A percentile compares a stretch with the other conserved stretches of the same genome.
Evolutionary conservation across 2,329 filamentous ascomycete genomes (phyloP).

Genomic region (Aureobasidium sp.): DNA sequence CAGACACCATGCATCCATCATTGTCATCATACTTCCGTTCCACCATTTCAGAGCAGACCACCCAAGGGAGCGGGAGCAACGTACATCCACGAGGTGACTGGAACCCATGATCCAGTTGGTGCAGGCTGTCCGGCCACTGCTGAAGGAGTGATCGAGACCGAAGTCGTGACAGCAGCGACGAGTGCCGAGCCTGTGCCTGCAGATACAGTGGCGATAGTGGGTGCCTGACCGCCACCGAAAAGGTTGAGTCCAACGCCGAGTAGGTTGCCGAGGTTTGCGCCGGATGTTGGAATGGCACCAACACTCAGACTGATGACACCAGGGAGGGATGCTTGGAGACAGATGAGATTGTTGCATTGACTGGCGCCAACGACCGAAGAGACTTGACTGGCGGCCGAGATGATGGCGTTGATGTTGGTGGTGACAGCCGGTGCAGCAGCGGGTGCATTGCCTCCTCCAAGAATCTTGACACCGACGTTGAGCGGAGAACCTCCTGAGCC

Average conservation of each 20-base stretch:
- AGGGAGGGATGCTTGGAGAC: conserved; percentile 10
- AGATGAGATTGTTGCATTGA: conserved; percentile 7
- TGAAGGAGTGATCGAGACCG: background rate
- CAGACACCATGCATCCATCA: background rate
- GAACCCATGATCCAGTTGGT: conserved; percentile 1
- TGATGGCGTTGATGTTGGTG: conserved; percentile 1
- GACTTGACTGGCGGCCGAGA: conserved; percentile 8
- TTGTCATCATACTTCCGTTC: background rate
- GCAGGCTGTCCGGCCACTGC: background rate
- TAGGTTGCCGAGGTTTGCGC: conserved; percentile 14
- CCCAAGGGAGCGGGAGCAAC: background rate
- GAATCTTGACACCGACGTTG: conserved; percentile 7
- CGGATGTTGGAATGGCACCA: conserved; percentile 6
- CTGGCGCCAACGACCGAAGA: background rate
- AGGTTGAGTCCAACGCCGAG: conserved; percentile 13
- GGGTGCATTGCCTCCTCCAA: conserved; percentile 10
- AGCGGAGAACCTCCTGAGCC: background rate
- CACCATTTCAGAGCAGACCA: background rate
- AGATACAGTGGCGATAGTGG: conserved; percentile 1
- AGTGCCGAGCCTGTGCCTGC: conserved; percentile 11
- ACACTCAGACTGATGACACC: conserved; percentile 12
- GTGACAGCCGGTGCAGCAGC: conserved; percentile 8
- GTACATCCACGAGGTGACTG: conserved; percentile 13
- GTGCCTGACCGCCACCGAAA: conserved; percentile 1
- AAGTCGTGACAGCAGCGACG: conserved; percentile 11